phyloP scores from a whole-genome alignment of 805 yeast genomes.

The Lachancea kluyveri region DNA sequence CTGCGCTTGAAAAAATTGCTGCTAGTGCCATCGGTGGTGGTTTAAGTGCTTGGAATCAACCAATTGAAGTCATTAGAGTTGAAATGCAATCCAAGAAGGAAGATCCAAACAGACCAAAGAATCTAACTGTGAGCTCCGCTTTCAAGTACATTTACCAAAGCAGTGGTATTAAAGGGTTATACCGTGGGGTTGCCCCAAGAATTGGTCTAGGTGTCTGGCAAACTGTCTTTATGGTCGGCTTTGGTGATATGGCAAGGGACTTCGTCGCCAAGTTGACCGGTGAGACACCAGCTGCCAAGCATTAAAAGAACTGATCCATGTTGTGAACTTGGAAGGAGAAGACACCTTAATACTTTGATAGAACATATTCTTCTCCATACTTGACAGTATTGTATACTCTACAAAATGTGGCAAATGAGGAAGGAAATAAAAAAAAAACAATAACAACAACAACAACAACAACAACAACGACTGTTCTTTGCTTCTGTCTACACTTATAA shows the following conservation, averaged over 20 bases:
- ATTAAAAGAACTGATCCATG: conserved; percentile 14
- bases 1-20: conserved; percentile 72
- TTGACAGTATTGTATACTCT: no score
- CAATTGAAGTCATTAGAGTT: conserved; percentile 94
- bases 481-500: no score
- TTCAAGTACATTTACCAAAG: conserved; percentile 74
- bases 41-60: conserved; percentile 97
- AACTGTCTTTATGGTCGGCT: conserved; percentile 96
- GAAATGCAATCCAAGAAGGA: conserved; percentile 95
- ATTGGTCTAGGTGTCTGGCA: conserved; percentile 97
- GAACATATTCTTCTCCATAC: no score
- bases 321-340: no score
- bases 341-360: no score
- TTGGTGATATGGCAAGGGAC: conserved; percentile 89
- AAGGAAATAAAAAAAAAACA: no score
- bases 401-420: no score
- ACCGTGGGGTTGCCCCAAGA: conserved; percentile 96
- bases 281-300: conserved; percentile 42
- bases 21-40: conserved; percentile 96
- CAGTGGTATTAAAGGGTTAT: conserved; percentile 85
- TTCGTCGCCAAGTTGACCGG: conserved; percentile 59
- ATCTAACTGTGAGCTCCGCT: conserved; percentile 70
- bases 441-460: no score
- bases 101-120: conserved; percentile 94
- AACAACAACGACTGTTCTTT: no score